These are phyloP conservation scores for Novymonas esmeraldas DNA, from an alignment of 208 protist species.

Conservation along the genomic window DNA sequence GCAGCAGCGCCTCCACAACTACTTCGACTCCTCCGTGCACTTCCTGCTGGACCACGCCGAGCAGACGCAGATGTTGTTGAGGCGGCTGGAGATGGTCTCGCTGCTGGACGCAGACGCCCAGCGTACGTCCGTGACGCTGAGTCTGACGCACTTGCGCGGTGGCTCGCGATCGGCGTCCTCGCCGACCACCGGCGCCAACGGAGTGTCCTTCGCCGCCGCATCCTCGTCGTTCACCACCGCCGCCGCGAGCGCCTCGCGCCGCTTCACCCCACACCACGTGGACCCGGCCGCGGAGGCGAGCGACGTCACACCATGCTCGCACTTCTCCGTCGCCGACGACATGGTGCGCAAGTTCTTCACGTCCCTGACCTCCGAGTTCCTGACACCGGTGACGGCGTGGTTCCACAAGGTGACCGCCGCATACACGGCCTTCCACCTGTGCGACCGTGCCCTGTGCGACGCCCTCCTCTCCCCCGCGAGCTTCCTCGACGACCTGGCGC, in stretches of 20 bases:
- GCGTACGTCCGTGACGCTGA: conserved; percentile 47
- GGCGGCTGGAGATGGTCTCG: conserved; percentile 72
- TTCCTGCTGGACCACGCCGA: conserved; percentile 76
- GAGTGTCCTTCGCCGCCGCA: neutral
- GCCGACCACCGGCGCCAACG: conserved; percentile 3
- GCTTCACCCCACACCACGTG: neutral
- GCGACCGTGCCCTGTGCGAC: conserved; percentile 48
- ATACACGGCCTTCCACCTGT: conserved; percentile 68
- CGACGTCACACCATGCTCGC: conserved; percentile 42
- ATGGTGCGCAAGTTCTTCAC: conserved; percentile 85
- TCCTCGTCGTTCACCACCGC: neutral
- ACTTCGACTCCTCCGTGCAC: conserved; percentile 71
- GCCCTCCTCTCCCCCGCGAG: conserved; percentile 44
- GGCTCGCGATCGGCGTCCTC: conserved; percentile 5
- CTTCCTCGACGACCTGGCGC: conserved; percentile 71
- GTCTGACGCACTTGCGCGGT: conserved; percentile 47
- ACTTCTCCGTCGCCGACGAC: conserved; percentile 80
- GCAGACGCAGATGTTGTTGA: conserved; percentile 61
- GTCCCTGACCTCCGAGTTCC: conserved; percentile 86
- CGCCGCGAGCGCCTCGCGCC: neutral
- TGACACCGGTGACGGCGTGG: conserved; percentile 72
- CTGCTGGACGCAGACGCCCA: conserved; percentile 60
- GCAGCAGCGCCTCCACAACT: conserved; percentile 53
- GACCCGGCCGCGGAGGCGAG: conserved; percentile 12
- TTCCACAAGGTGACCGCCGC: conserved; percentile 44